Conservation (phyloP, 2,329 filamentous ascomycete genomes). For the Alternaria sp. region DNA sequence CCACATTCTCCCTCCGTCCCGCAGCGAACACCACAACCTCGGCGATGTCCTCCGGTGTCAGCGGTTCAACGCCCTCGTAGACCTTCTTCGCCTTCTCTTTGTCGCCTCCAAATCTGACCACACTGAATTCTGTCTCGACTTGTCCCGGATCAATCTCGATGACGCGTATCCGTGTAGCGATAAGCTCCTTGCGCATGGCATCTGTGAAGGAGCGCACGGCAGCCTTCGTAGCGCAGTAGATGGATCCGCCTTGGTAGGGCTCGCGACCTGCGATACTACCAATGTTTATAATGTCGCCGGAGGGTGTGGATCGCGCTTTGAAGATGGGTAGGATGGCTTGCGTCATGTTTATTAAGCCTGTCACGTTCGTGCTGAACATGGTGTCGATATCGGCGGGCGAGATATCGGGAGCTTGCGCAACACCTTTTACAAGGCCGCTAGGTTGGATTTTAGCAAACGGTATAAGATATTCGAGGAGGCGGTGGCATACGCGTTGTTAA, state of each 20-base stretch:
- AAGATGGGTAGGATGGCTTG: conserved; percentile 87
- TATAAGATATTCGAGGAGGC: no score
- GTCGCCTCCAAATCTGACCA: conserved; percentile 88
- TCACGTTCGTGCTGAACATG: conserved; percentile 95
- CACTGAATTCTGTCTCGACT: conserved; percentile 91
- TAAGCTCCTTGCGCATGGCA: conserved; percentile 79
- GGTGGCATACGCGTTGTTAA: conserved; percentile 63
- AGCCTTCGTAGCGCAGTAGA: conserved; percentile 93
- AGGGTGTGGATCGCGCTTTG: conserved; percentile 60
- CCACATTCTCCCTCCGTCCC: conserved; percentile 85
- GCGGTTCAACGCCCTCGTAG: conserved; percentile 73
- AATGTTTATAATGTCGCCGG: conserved; percentile 94
- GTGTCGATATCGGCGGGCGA: conserved; percentile 77
- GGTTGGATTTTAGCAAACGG: not conserved
- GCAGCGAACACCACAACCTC: conserved; percentile 88
- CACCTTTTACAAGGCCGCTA: conserved; percentile 82
- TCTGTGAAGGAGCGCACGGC: conserved; percentile 87
- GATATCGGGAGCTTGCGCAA: conserved; percentile 86
- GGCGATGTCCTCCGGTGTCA: conserved; percentile 89
- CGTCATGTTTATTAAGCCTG: conserved; percentile 94
- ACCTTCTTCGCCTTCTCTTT: conserved; percentile 88
- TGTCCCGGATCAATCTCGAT: conserved; percentile 92
- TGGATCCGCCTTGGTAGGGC: conserved; percentile 81
- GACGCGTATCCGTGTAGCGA: conserved; percentile 78
- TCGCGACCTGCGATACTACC: conserved; percentile 91